A percentile compares a stretch with the other conserved stretches of the same genome.
Conservation (phyloP, 306 rosid species). For the Castanospermum australe region DNA sequence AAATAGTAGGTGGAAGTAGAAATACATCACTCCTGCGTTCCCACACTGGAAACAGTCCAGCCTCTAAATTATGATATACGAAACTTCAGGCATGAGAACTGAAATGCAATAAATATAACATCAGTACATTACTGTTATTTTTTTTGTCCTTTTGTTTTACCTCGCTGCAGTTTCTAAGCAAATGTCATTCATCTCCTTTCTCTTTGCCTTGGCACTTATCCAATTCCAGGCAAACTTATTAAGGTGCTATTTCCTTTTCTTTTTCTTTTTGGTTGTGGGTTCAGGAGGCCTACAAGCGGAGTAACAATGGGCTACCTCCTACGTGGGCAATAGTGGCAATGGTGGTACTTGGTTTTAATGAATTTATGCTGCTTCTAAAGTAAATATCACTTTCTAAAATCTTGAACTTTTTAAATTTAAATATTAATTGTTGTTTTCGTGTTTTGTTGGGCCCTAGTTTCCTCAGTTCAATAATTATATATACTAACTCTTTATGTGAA, state of each 20-base stretch:
- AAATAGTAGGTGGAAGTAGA: neutral
- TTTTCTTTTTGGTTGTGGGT: conserved; percentile 9
- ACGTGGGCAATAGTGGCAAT: conserved; percentile 86
- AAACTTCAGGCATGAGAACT: neutral
- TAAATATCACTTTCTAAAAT: conserved; percentile 33
- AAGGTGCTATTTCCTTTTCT: neutral
- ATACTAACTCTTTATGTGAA: conserved; percentile 27
- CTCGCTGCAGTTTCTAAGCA: neutral
- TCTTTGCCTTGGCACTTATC: neutral
- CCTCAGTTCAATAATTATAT: conserved; percentile 14
- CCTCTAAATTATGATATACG: neutral
- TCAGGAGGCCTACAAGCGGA: conserved; percentile 86
- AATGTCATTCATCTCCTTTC: neutral
- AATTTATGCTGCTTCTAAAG: conserved; percentile 78
- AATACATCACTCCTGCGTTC: neutral
- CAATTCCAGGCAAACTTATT: conserved; percentile 1
- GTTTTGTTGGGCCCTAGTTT: neutral
- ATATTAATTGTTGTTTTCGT: neutral
- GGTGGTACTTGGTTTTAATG: conserved; percentile 80
- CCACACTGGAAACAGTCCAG: neutral
- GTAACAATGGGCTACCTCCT: conserved; percentile 90
- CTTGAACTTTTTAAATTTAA: neutral
- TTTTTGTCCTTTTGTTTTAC: neutral
- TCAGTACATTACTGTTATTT: too few relatives aligned
- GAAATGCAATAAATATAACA: neutral